phyloP scores from a whole-genome alignment of 192 early-diverging fungal species.

The Coemansia interrupta region DNA sequence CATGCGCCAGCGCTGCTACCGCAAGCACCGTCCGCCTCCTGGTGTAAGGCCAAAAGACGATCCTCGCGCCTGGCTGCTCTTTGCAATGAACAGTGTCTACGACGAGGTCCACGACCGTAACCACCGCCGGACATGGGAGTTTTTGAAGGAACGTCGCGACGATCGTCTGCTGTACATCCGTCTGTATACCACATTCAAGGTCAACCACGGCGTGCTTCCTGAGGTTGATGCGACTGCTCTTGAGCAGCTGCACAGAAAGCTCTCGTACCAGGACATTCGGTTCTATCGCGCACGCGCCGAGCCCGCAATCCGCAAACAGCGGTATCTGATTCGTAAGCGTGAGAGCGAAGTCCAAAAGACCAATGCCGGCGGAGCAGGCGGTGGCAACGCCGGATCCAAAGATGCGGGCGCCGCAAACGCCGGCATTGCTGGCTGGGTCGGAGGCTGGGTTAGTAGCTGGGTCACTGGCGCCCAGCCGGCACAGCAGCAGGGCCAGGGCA shows the following conservation, averaged over 20 bases:
- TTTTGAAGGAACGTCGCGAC: conserved; percentile 74
- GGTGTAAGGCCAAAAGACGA: conserved; percentile 76
- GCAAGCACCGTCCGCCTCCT: conserved; percentile 79
- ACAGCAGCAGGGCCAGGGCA: background rate
- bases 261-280: conserved; percentile 87
- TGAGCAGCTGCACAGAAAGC: conserved; percentile 65
- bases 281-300: conserved; percentile 78
- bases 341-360: conserved; percentile 21
- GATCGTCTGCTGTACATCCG: conserved; percentile 75
- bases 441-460: conserved; percentile 53
- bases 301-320: conserved; percentile 68
- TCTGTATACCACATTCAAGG: conserved; percentile 62
- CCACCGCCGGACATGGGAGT: conserved; percentile 80
- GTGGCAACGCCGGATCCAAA: conserved; percentile 4
- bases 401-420: conserved; percentile 3
- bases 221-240: conserved; percentile 55
- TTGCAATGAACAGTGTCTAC: conserved; percentile 71
- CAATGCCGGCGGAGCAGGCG: background rate
- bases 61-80: conserved; percentile 80
- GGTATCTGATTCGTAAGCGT: conserved; percentile 56
- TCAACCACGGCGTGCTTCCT: conserved; percentile 40
- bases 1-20: conserved; percentile 77
- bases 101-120: conserved; percentile 86
- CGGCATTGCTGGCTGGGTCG: conserved; percentile 50
- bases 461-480: conserved; percentile 20